Conservation (phyloP, 495 filamentous ascomycete species). For the Trichoderma erinaceum region DNA sequence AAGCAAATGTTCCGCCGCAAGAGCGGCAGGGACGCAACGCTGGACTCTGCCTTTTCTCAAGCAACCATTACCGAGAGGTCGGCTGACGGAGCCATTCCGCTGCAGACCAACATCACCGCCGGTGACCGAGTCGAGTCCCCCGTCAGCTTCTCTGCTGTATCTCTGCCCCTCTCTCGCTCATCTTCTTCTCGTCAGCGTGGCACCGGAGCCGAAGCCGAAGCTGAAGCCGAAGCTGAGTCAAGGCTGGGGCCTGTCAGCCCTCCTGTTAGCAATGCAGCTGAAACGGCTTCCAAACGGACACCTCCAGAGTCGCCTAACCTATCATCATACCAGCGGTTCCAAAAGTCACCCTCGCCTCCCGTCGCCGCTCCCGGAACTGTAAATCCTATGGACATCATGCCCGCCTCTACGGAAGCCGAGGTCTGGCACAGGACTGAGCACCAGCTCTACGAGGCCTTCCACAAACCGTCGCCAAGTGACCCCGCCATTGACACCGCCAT, state of each 20-base stretch:
- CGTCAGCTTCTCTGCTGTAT: neutral
- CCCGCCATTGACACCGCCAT: neutral
- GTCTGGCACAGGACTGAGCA: conserved; percentile 15
- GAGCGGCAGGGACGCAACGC: neutral
- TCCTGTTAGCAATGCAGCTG: neutral
- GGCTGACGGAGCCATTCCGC: neutral
- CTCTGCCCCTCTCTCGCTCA: neutral
- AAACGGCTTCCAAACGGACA: neutral
- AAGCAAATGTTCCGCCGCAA: conserved; percentile 14
- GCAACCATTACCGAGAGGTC: neutral
- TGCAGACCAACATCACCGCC: neutral
- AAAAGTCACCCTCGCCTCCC: conserved; percentile 12
- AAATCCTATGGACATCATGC: conserved; percentile 19
- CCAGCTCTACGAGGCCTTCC: conserved; percentile 13
- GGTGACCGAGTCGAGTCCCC: neutral
- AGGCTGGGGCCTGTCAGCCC: conserved; percentile 25
- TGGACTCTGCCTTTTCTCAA: neutral
- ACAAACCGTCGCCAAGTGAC: neutral
- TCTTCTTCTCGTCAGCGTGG: neutral
- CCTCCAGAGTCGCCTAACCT: neutral
- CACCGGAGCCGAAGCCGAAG: neutral
- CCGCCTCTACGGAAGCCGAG: conserved; percentile 15
- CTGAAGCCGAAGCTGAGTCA: neutral
- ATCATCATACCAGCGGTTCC: neutral
- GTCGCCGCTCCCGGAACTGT: conserved; percentile 16